Evolutionary conservation across 139 green algal species (phyloP).

Genomic region (Tetratostichococcus sp.): DNA sequence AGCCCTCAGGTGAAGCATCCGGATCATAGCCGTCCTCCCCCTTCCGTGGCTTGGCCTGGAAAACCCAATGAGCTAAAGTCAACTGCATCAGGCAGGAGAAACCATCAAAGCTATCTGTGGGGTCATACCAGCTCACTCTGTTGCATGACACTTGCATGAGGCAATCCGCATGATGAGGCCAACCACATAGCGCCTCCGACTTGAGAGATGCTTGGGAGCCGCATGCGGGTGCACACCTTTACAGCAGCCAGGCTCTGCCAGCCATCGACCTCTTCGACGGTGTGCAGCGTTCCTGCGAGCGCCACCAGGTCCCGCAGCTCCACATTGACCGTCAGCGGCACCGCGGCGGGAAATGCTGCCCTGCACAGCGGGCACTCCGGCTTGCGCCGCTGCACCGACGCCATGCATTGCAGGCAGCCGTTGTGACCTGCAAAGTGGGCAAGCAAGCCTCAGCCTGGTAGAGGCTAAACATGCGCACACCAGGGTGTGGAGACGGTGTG

Average conservation of each 20-base stretch:
- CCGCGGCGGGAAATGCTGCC: conserved; percentile 31
- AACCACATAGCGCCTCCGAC: too few relatives aligned
- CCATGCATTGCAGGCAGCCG: conserved; percentile 59
- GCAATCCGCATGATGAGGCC: too few relatives aligned
- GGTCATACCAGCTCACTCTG: too few relatives aligned
- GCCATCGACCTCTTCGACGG: conserved; percentile 48
- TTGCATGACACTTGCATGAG: too few relatives aligned
- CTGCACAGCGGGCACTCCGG: conserved; percentile 64
- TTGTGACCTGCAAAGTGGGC: conserved; percentile 53
- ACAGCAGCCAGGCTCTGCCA: conserved; percentile 62
- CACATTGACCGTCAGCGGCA: conserved; percentile 36
- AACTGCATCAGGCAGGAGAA: too few relatives aligned
- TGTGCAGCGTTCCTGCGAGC: conserved; percentile 47
- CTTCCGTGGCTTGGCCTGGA: not conserved
- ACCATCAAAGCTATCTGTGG: too few relatives aligned
- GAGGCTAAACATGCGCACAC: too few relatives aligned
- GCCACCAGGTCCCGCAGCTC: conserved; percentile 57
- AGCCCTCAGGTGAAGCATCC: not conserved
- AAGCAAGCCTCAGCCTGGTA: too few relatives aligned
- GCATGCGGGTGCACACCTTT: not conserved
- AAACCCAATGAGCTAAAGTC: too few relatives aligned
- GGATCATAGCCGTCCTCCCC: not conserved
- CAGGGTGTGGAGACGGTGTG: too few relatives aligned
- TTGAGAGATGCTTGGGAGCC: too few relatives aligned
- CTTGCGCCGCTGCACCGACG: conserved; percentile 36